Base-by-base conservation (phyloP, 225 moss, liverwort and hornwort species). In the Marchantia polymorpha region DNA sequence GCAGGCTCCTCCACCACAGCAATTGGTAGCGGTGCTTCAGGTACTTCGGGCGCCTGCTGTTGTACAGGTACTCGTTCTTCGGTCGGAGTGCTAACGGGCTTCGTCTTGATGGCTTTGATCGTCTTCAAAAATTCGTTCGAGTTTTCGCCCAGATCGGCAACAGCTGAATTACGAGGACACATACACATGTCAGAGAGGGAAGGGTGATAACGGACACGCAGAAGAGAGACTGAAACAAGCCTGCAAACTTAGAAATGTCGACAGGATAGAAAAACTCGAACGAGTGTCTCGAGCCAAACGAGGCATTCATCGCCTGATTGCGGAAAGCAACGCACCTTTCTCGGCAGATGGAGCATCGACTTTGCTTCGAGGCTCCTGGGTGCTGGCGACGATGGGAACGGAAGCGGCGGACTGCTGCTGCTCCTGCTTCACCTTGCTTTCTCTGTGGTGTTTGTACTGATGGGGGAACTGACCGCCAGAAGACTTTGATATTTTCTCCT, bases 401-500 rank as follows among this genome's bases (percentile, higher is more conserved):
- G 56, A 77, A 49, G 49, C 48, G 26, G 46, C 10, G 61, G 77
- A 54, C 1, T 55, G 72, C 19, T 80, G 76, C 12, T 52, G 50
- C 49, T 82, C 77, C 77, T 61, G 82, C 27, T 77, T 77, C 26
- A n/a, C 46, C 15, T 68, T 79, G 69, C 53, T 69, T 20, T 79
- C 77, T 31, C 59, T 56, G 9, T 48, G 75, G 22, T 75, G 75
- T 11, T 67, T 64, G 60, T 72, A 71, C 19, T 77, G 81, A 17
- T 82, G 76, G 8, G 66, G 68, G 13, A 76, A 69, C 56, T 76
- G 70, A 9, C 76, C 79, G 0, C 65, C 71, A 7, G 76, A 65
- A 15, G 64, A 26, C 47, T 80, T 87, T 1, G 87, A 74, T 10
- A 80, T 82, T 29, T 82, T 87, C 77, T 87, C 87, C 54, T 87